A percentile compares a stretch with the other conserved stretches of the same genome.
These are phyloP conservation scores for Chamaecyparis obtusa DNA, from an alignment of 75 land plant species.

Conservation along the genomic window DNA sequence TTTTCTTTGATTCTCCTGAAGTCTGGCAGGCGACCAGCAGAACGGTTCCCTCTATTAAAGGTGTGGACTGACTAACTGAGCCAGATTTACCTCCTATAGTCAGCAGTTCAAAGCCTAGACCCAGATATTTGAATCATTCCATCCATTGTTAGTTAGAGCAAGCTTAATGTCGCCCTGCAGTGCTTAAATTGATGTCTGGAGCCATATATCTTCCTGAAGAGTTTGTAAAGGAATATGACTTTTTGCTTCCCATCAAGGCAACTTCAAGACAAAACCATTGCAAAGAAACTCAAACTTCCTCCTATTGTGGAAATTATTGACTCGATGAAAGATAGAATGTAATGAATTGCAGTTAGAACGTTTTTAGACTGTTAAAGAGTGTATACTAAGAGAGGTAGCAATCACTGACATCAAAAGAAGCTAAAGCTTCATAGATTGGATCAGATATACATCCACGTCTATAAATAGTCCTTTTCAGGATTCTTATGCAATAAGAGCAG, in stretches of 20 bases:
- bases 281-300: not conserved
- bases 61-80: not conserved
- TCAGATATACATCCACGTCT: not conserved
- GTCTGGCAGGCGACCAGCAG: not conserved
- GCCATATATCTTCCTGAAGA: not conserved
- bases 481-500: not conserved
- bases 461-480: not conserved
- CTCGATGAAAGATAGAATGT: not conserved
- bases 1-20: not conserved
- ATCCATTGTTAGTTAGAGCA: not conserved
- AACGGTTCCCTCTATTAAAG: not conserved
- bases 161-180: not conserved
- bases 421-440: not conserved
- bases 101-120: not conserved
- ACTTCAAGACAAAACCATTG: not conserved
- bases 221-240: not conserved
- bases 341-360: not conserved
- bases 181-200: not conserved
- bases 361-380: not conserved
- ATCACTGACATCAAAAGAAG: not conserved
- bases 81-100: not conserved
- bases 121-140: not conserved
- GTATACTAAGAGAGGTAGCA: not conserved
- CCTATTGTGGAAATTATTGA: not conserved
- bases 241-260: not conserved